phyloP scores from a whole-genome alignment of 306 rosid species.

The Inga oerstediana region DNA sequence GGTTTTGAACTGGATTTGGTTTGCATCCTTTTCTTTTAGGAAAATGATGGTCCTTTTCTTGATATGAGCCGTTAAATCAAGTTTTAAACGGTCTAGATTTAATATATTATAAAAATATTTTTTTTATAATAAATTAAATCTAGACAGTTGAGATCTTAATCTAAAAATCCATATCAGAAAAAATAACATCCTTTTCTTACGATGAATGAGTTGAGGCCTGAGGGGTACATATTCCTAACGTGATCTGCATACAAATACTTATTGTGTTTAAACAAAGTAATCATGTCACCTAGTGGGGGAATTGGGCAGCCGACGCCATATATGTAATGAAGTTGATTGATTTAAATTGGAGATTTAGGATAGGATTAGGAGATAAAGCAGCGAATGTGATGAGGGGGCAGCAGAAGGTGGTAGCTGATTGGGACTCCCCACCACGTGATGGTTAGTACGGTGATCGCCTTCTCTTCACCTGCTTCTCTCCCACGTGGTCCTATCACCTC shows the following conservation, averaged over 20 bases:
- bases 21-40: too few species aligned
- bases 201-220: too few species aligned
- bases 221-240: too few species aligned
- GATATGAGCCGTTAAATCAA: accelerated
- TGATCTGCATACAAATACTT: too few species aligned
- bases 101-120: too few species aligned
- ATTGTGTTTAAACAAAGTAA: background rate
- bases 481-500: conserved; percentile 4
- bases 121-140: too few species aligned
- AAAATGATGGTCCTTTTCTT: too few species aligned
- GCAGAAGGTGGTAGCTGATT: conserved; percentile 10
- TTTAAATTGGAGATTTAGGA: background rate
- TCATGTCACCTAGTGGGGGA: background rate
- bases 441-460: background rate
- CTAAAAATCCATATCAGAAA: too few species aligned
- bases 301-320: background rate
- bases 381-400: background rate
- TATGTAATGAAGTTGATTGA: background rate
- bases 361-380: background rate
- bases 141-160: too few species aligned
- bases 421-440: conserved; percentile 27
- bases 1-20: too few species aligned
- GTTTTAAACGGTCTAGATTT: too few species aligned
- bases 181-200: too few species aligned
- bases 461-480: background rate